These are phyloP conservation scores for Solanum aculeatissimum DNA, from an alignment of 305 asterid genomes.

Conservation along the genomic window DNA sequence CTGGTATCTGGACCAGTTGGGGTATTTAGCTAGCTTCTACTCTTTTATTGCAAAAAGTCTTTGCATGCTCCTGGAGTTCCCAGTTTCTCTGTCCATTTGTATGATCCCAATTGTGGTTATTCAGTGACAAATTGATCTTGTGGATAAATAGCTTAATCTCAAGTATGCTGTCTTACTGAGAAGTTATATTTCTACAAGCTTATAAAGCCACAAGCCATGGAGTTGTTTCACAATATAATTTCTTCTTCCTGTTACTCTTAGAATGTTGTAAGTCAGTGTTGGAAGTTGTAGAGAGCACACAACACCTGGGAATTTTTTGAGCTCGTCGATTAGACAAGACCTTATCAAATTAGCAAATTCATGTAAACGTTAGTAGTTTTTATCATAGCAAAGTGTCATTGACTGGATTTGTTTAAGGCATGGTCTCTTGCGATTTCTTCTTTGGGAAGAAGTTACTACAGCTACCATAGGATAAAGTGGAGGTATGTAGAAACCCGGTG, in stretches of 20 bases:
- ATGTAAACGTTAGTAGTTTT: background rate
- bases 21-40: slow-evolving; percentile 32
- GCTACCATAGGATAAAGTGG: background rate
- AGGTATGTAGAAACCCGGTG: background rate
- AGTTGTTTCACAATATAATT: background rate
- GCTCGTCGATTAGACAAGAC: background rate
- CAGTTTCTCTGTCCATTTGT: background rate
- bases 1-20: slow-evolving; percentile 95
- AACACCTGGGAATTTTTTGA: background rate
- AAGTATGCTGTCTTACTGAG: background rate
- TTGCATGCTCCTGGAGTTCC: slow-evolving; percentile 2
- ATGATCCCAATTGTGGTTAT: background rate
- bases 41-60: background rate
- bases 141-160: background rate
- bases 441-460: background rate
- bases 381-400: background rate
- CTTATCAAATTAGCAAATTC: background rate
- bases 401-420: background rate
- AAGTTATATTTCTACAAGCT: background rate
- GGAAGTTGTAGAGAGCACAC: background rate
- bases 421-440: background rate
- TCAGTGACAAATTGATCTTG: background rate
- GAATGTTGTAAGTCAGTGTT: background rate
- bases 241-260: background rate
- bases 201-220: background rate